Evolutionary conservation across 2,329 filamentous ascomycete species (phyloP), one percentile per base, ranked within the genome.

Genomic region (Akanthomyces lecanii): DNA sequence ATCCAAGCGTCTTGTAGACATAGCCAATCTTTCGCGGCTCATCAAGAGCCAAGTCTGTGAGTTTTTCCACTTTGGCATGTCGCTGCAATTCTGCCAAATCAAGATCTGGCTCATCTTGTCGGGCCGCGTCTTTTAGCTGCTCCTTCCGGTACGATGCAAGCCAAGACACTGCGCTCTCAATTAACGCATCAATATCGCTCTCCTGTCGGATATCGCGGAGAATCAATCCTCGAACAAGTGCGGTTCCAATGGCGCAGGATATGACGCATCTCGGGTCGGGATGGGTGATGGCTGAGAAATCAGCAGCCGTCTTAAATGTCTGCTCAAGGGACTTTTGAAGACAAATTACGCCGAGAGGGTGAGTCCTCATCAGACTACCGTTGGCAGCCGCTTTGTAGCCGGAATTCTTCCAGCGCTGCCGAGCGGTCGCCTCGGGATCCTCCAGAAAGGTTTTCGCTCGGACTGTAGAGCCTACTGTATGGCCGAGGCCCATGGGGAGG

Each of bases 311-410:
- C 23, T 73, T 69, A 65, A 81, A 84, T 0, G 77, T 77, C 67
- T 80, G 76, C 7, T 76, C 73, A 10, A 80, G 70, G 0, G 67
- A 71, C 53, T 75, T 71, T 40, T 69, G 69, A 11, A 82, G 61
- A 50, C 78, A 80, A 63, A 53, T 78, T 6, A 83, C 67, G 0
- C 81, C 82, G 16, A 83, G 70, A 0, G 79, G 78, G 62, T 83
- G 80, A 10, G 80, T 83, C 10, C 82, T 69, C 82, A 84, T 84
- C 14, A 84, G 66, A 50, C 78, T 81, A 1, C 82, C 82, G 60
- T 84, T 84, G 0, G 82, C 78, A 0, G 82, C 82, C 4, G 74
- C 72, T 4, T 75, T 69, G 52, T 74, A 74, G 0, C 71, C 72
- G 1, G 72, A 71, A 4, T 73, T 73, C 18, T 74, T 68, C 81